Base-by-base conservation (phyloP, 2,329 filamentous ascomycete genomes). In the Claviceps maximensis region DNA sequence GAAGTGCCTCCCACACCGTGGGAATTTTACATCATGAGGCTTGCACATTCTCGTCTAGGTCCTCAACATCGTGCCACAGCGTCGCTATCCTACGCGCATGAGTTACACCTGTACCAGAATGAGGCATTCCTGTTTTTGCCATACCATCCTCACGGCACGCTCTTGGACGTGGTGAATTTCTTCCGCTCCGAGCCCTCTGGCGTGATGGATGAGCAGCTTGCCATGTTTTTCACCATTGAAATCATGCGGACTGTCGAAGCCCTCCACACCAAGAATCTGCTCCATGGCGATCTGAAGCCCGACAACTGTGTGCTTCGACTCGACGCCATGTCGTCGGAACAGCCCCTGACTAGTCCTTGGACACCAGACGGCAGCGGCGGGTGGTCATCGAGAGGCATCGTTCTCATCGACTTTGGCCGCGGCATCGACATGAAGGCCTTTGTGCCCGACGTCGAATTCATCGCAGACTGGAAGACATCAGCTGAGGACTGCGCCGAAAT, bases 21-120 rank as follows among this genome's bases (percentile, higher is more conserved):
- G 93, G 93, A 98, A 65, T 98, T 97, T 64, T 87, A 95, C 69
- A 94, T 98, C 68, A 89, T 97, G 73, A 84, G 88, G 1, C 80
- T 89, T 53, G 82, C 87, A 1, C 87, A 91, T 58, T 74, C 79
- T 23, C 86, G 93, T 1, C 75, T 98, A 0, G 85, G 84, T 0
- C 76, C 84, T 1, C 79, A 78, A 31, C 72, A 86, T 55, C 83
- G 91, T 15, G 84, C 86, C 0, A 77, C 82, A 1, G 82, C 87
- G 3, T 94, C 87, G 15, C 76, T 98, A 54, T 82, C 95, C 1
- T 78, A 82, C 40, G 91, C 86, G 0, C 86, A 95, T 59, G 91
- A 96, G 65, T 82, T 96, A 73, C 93, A 97, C 64, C 76, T 96
- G 8, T 97, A 91, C 73, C 79, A 82, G 53, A 87, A 95, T 61